Percentiles rank a stretch among this genome's conserved stretches.
phyloP scores from a whole-genome alignment of 2,329 filamentous ascomycete species.

The Nemania sp. region DNA sequence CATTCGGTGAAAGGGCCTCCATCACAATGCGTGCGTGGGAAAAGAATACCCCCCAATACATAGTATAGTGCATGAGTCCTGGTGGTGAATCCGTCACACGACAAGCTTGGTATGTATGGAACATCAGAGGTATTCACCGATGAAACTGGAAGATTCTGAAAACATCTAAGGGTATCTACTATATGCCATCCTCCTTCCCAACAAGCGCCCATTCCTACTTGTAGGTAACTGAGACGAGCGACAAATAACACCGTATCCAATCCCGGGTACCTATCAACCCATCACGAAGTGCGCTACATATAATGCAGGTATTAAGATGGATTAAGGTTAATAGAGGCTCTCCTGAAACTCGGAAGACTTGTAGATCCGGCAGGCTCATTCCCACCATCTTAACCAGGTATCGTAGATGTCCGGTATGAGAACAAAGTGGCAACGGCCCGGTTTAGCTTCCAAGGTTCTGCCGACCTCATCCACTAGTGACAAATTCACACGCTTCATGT shows the following conservation, averaged over 20 bases:
- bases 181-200: neutral
- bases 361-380: slow-evolving; percentile 20
- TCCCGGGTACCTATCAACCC: slow-evolving; percentile 5
- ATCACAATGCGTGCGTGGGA: slow-evolving; percentile 18
- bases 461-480: slow-evolving; percentile 16
- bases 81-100: slow-evolving; percentile 20
- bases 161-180: neutral
- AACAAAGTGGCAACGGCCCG: slow-evolving; percentile 21
- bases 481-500: slow-evolving; percentile 5
- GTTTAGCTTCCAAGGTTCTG: slow-evolving; percentile 21
- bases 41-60: slow-evolving; percentile 18
- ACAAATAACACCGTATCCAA: slow-evolving; percentile 7
- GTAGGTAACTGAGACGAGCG: neutral
- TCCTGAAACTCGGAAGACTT: slow-evolving; percentile 12
- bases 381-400: slow-evolving; percentile 18
- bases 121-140: slow-evolving; percentile 12
- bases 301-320: slow-evolving; percentile 1
- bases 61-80: slow-evolving; percentile 6
- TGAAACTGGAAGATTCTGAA: neutral
- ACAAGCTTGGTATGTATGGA: slow-evolving; percentile 10
- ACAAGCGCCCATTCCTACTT: neutral
- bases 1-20: slow-evolving; percentile 21
- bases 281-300: neutral
- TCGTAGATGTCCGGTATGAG: slow-evolving; percentile 15
- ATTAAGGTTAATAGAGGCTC: slow-evolving; percentile 5